Evolutionary conservation across 805 yeast genomes (phyloP).

Genomic region (Ogataea nonfermentans): DNA sequence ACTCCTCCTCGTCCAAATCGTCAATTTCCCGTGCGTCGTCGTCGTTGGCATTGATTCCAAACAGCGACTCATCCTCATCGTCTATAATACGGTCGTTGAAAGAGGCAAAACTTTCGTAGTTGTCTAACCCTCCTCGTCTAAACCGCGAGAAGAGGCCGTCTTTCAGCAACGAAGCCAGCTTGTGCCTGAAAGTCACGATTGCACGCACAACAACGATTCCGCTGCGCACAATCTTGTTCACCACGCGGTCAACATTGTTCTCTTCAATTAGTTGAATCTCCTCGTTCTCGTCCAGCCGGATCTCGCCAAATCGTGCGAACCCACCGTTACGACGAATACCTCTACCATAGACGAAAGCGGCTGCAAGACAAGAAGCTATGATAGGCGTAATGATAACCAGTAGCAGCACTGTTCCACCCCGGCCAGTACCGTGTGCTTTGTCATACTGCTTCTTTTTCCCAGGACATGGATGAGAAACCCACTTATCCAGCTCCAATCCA

Average conservation of each 20-base stretch:
- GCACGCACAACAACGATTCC: slow-evolving; percentile 42
- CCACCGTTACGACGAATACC: slow-evolving; percentile 82
- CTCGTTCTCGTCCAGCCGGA: slow-evolving; percentile 75
- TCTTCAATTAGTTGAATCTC: slow-evolving; percentile 54
- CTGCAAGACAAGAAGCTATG: slow-evolving; percentile 47
- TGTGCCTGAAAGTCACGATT: slow-evolving; percentile 16
- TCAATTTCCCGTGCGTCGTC: slow-evolving; percentile 51
- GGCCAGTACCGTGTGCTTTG: slow-evolving; percentile 45
- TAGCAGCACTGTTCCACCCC: slow-evolving; percentile 54
- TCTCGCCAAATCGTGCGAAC: slow-evolving; percentile 76
- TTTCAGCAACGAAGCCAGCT: slow-evolving; percentile 18
- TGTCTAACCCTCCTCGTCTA: slow-evolving; percentile 22
- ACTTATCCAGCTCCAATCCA: slow-evolving; percentile 69
- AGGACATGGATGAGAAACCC: slow-evolving; percentile 75
- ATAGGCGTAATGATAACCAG: slow-evolving; percentile 58
- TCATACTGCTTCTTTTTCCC: slow-evolving; percentile 70
- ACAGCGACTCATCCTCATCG: slow-evolving; percentile 33
- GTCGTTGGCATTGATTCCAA: slow-evolving; percentile 36
- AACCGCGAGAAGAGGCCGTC: slow-evolving; percentile 26
- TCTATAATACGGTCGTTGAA: slow-evolving; percentile 33
- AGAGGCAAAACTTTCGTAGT: slow-evolving; percentile 23
- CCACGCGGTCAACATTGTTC: slow-evolving; percentile 55
- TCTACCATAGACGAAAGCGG: slow-evolving; percentile 72
- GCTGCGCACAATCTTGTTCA: slow-evolving; percentile 56
- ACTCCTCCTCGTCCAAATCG: slow-evolving; percentile 34